Evolutionary conservation across 2,329 filamentous ascomycete species (phyloP), one percentile per base, ranked within the genome.

Genomic region (Huntiella savannae): DNA sequence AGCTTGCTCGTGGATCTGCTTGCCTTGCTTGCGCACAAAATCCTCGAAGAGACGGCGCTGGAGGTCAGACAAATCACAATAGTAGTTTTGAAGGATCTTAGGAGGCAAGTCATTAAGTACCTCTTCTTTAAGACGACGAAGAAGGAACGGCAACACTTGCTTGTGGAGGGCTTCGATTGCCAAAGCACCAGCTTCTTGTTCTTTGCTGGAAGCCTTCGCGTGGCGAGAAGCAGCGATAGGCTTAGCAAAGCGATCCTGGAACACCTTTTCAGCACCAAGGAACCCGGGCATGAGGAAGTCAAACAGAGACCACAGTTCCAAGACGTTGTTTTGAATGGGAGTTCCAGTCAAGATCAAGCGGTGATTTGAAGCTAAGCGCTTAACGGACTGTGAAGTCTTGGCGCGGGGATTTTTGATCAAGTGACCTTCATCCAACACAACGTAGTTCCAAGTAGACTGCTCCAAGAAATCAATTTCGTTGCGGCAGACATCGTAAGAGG

Each of bases 271-370:
- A 0, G 87, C 85, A 32, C 91, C 91, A 5, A 98, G 69, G 67
- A 98, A 98, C 2, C 91, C 92, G 3, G 92, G 91, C 91, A 98
- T 98, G 50, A 98, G 69, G 65, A 98, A 98, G 63, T 98, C 91
- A 58, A 98, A 98, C 4, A 98, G 70, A 0, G 88, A 96, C 88
- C 88, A 98, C 3, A 98, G 69, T 59, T 98, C 88, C 42, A 98
- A 65, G 2, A 98, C 88, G 53, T 96, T 96, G 62, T 96, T 96
- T 60, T 96, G 88, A 53, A 96, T 96, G 0, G 91, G 91, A 1
- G 91, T 98, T 36, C 91, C 91, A 0, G 91, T 98, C 4, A 98
- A 73, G 54, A 98, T 98, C 42, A 98, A 71, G 15, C 91, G 82
- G 58, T 98, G 92, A 55, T 98, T 96, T 59, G 86, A 94, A 5